Conservation (phyloP, 306 rosid genomes). For the Oemleria cerasiformis region DNA sequence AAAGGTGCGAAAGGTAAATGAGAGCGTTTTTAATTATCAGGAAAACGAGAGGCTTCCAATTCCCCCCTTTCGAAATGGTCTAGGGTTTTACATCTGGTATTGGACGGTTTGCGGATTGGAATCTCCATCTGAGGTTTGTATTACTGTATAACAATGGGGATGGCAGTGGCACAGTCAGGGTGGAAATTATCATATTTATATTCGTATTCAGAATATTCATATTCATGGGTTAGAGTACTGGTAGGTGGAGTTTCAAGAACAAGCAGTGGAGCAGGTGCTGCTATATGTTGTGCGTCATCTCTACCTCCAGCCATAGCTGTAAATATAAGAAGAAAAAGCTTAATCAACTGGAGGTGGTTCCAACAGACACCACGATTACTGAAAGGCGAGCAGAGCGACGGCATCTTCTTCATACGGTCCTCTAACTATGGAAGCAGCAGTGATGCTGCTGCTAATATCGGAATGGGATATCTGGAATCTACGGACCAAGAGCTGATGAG, state of each 20-base stretch:
- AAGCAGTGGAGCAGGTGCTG: slow-evolving; percentile 1
- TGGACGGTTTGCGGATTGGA: no score
- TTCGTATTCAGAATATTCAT: background rate
- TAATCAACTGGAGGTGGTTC: slow-evolving; percentile 19
- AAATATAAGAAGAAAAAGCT: background rate
- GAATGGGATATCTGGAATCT: slow-evolving; percentile 49
- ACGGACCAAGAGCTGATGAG: slow-evolving; percentile 72
- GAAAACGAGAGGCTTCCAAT: no score
- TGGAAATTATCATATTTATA: slow-evolving; percentile 11
- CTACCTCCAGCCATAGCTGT: slow-evolving; percentile 8
- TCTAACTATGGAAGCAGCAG: slow-evolving; percentile 10
- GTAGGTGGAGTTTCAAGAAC: slow-evolving; percentile 4
- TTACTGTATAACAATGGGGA: background rate
- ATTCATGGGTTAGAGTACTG: slow-evolving; percentile 8
- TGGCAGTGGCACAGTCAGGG: slow-evolving; percentile 6
- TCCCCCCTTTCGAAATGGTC: no score
- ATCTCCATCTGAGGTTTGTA: no score
- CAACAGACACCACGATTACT: slow-evolving; percentile 8
- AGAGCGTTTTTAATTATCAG: no score
- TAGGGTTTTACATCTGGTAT: no score
- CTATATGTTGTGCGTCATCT: background rate
- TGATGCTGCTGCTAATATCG: background rate
- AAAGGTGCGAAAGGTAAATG: no score
- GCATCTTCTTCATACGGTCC: slow-evolving; percentile 20
- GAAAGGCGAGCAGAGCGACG: slow-evolving; percentile 6